These are phyloP conservation scores for Stachybotrys elegans DNA, from an alignment of 2,329 filamentous ascomycete genomes.

Conservation along the genomic window DNA sequence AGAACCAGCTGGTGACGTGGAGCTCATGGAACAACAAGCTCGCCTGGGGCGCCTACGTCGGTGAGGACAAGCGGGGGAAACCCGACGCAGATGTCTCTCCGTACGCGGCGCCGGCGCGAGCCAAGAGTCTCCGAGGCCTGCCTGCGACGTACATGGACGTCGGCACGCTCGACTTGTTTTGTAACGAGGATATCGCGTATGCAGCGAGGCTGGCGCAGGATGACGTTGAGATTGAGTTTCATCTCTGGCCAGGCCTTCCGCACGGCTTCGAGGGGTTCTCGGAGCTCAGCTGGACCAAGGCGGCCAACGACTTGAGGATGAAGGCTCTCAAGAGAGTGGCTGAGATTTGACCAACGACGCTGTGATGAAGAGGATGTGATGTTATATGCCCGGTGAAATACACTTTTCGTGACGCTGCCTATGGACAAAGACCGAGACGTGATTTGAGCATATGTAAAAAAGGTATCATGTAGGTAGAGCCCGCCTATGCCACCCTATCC, in stretches of 20 bases:
- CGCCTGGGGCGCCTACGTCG: conserved; percentile 16
- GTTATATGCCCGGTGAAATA: too few relatives aligned
- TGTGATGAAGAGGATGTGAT: too few relatives aligned
- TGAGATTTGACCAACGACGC: too few relatives aligned
- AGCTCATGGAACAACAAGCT: conserved; percentile 12
- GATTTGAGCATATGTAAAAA: too few relatives aligned
- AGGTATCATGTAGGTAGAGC: too few relatives aligned
- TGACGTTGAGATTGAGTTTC: conserved; percentile 31
- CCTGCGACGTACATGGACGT: conserved; percentile 33
- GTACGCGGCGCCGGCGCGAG: conserved; percentile 18
- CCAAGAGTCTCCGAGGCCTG: conserved; percentile 19
- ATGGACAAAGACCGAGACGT: too few relatives aligned
- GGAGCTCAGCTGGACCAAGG: background rate
- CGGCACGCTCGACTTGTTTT: conserved; percentile 32
- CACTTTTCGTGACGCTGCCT: too few relatives aligned
- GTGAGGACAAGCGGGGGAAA: background rate
- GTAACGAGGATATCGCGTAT: conserved; percentile 26
- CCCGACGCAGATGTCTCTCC: conserved; percentile 7
- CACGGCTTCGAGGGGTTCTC: conserved; percentile 25
- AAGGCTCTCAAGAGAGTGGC: background rate
- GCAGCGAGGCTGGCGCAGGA: conserved; percentile 21
- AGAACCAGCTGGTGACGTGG: conserved; percentile 11
- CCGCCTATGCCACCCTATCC: too few relatives aligned
- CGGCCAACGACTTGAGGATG: background rate
- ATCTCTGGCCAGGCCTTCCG: conserved; percentile 33